Base-by-base conservation (phyloP, 352 stramenopile genomes). In the Phytopythium boreale region DNA sequence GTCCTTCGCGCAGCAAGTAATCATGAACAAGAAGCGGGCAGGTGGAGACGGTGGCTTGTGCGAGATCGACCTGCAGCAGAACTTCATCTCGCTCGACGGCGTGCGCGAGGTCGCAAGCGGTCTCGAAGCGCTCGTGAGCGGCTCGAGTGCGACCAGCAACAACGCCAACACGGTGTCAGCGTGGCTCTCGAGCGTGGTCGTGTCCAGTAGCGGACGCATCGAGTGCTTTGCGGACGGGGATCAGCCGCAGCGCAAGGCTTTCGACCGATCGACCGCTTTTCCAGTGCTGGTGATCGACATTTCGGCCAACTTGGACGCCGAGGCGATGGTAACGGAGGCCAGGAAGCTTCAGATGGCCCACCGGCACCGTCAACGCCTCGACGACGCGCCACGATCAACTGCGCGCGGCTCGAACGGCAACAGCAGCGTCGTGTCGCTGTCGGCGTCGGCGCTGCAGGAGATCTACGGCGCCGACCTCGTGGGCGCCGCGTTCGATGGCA, bases 381-480 rank as follows among this genome's bases (percentile, higher is more conserved):
- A 64, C 24, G 36, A 62, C 24, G 19, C 19, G 46, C 51, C 31
- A 49, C 22, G 47, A 68, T 11, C 36, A 58, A 68, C 5, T 47
- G 22, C n/a, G 14, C 49, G 49, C 4, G 49, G 4, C 49, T n/a
- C 49, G 58, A 62, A 24, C 9, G 46, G 44, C 62, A 77, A 56
- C 55, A 79, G 75, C 57, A 67, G 67, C 39, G 39, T 6, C 15
- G 12, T 34, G 22, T 60, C 55, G 15, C 36, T 60, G 47, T 64
- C 56, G 9, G 59, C 65, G 26, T 56, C 72, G 19, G 67, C 67
- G 12, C 55, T 93, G 5, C 53, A 83, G 59, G 76, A 89, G 31
- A 85, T 84, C 49, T 90, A 93, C 49, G 82, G 82, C 12, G 63
- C 84, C 11, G 82, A 92, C 43, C 75, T 93, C 15, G 80, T 90